These are phyloP conservation scores for Pseudogymnoascus sp. DNA, from an alignment of 2,329 filamentous ascomycete species.

Conservation along the genomic window DNA sequence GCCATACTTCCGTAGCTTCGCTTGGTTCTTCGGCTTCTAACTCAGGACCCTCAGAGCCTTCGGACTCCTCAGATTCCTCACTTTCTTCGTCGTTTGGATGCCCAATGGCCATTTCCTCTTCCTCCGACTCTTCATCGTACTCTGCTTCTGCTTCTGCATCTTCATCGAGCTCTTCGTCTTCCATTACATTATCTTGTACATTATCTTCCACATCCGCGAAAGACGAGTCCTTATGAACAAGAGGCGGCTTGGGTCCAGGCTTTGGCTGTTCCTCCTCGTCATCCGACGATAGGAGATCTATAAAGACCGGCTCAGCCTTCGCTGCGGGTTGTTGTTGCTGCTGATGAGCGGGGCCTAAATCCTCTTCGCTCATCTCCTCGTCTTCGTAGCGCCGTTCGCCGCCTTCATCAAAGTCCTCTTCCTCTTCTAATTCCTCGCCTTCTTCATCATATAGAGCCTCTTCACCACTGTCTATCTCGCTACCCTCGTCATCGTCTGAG, in stretches of 20 bases:
- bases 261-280: conserved; percentile 22
- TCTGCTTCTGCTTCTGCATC: conserved; percentile 6
- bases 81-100: conserved; percentile 10
- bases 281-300: conserved; percentile 28
- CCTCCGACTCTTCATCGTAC: background rate
- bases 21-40: background rate
- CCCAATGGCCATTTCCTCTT: conserved; percentile 10
- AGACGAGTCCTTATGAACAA: background rate
- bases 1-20: background rate
- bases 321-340: conserved; percentile 1
- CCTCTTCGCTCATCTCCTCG: conserved; percentile 19
- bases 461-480: background rate
- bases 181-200: background rate
- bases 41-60: background rate
- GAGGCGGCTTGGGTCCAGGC: background rate
- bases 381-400: conserved; percentile 25
- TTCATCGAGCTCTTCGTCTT: conserved; percentile 1
- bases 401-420: conserved; percentile 21
- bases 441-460: background rate
- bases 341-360: background rate
- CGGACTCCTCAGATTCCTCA: background rate
- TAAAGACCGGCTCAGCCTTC: conserved; percentile 20
- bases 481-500: background rate
- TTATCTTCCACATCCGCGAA: background rate
- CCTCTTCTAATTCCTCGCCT: conserved; percentile 12